These are phyloP conservation scores for Rhodotorula taiwanensis DNA, from an alignment of 768 basidiomycete species.

Conservation along the genomic window DNA sequence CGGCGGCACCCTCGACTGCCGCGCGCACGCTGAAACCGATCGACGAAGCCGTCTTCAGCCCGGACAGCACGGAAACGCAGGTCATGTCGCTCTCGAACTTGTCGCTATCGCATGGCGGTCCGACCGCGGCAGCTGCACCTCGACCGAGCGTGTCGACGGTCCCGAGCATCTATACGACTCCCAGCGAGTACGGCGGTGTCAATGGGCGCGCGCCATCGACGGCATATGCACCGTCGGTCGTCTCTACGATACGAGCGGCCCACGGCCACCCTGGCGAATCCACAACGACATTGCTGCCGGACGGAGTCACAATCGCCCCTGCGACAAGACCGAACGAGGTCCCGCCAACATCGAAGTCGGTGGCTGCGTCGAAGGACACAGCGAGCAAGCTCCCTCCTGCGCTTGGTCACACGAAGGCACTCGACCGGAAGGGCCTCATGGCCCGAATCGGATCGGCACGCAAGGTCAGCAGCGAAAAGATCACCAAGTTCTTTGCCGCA, in stretches of 20 bases:
- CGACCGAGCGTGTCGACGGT: too few relatives aligned
- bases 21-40: constrained; percentile 4
- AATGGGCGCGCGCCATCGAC: constrained; percentile 1
- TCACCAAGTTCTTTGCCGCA: not conserved
- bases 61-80: constrained; percentile 8
- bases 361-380: too few relatives aligned
- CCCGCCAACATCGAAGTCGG: too few relatives aligned
- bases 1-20: not conserved
- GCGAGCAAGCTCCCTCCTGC: not conserved
- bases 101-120: not conserved
- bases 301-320: too few relatives aligned
- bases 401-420: too few relatives aligned
- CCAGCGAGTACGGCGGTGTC: too few relatives aligned
- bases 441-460: constrained; percentile 19
- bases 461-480: not conserved
- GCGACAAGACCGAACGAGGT: too few relatives aligned
- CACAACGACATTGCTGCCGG: too few relatives aligned
- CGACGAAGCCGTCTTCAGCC: constrained; percentile 27
- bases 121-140: too few relatives aligned
- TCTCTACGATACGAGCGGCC: constrained; percentile 26
- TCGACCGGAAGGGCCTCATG: constrained; percentile 11
- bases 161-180: too few relatives aligned
- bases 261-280: constrained; percentile 19
- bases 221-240: constrained; percentile 22
- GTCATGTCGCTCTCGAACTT: constrained; percentile 24